Evolutionary conservation across 495 filamentous ascomycete genomes (phyloP), one percentile per base, ranked within the genome.

Genomic region (Aspergillus coremiiformis): DNA sequence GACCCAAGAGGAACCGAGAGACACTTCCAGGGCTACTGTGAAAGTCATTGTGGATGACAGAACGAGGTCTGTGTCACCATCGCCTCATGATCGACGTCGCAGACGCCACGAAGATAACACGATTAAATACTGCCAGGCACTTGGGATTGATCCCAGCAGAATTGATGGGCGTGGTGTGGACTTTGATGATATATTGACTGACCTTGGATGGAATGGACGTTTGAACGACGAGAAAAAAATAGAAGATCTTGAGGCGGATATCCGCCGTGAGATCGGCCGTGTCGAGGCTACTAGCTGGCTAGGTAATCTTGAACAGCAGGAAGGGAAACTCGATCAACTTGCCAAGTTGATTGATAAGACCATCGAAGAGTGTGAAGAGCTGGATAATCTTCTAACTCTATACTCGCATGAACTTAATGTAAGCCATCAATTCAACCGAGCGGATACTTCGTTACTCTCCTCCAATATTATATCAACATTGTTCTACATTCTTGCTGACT

Each of bases 271-370:
- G 60, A 79, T 97, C 51, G 86, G 85, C 39, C 86, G 87, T 49
- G 87, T 91, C 5, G 91, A 97, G 70, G 89, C 90, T 32, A 93
- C 86, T 44, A 89, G 90, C 61, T 96, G 93, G 87, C 78, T 98
- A 48, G 84, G 84, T 47, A 83, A 88, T 56, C 79, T 95, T 46
- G 87, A 92, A 60, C 89, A 89, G 61, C 87, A 93, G 58, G 93
- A 96, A 61, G 89, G 92, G 51, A 81, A 90, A 53, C 83, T 95
- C 4, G 85, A 86, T 27, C 83, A 83, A 44, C 83, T 98, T 49
- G 89, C 89, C 47, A 80, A 74, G 51, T 78, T 95, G 47, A 84
- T 98, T 32, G 92, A 97, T 63, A 80, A 83, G 51, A 87, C 89
- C 6, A 89, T 97, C 55, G 79, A 84, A 24, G 93, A 98, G 68